Conservation (phyloP, 2,329 filamentous ascomycete species). For the Pseudogymnoascus sp. region DNA sequence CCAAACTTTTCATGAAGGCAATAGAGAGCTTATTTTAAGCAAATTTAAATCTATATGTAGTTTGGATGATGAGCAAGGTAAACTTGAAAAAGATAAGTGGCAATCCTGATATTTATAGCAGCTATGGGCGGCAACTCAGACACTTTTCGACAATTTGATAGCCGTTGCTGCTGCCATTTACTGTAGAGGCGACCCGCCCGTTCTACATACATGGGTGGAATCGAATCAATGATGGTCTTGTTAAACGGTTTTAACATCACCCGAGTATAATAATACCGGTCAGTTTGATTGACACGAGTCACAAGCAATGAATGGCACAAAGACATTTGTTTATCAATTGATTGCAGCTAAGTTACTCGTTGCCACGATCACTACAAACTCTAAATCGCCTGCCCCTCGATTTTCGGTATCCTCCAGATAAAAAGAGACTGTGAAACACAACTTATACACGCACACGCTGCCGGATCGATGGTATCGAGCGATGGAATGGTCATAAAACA, state of each 20-base stretch:
- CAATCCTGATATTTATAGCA: no score
- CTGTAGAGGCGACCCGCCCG: no score
- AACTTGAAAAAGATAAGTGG: no score
- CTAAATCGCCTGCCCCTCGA: not conserved
- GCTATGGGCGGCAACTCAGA: no score
- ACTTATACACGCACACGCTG: constrained; percentile 7
- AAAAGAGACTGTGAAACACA: constrained; percentile 6
- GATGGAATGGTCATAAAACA: constrained; percentile 9
- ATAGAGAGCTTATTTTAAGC: no score
- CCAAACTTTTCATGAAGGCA: no score
- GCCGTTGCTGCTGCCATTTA: no score
- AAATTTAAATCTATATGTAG: no score
- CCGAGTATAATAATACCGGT: not conserved
- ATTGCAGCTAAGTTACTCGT: constrained; percentile 2
- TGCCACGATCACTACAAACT: not conserved
- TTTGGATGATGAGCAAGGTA: no score
- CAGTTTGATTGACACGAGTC: not conserved
- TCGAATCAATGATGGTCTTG: no score
- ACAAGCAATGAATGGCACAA: not conserved
- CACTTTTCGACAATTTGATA: no score
- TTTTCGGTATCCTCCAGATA: not conserved
- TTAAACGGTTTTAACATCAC: not conserved
- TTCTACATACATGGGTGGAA: no score
- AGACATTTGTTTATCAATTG: not conserved
- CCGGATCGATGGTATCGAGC: constrained; percentile 7